phyloP scores from a whole-genome alignment of 2,329 filamentous ascomycete species.

The Fonsecaea pugnacius region DNA sequence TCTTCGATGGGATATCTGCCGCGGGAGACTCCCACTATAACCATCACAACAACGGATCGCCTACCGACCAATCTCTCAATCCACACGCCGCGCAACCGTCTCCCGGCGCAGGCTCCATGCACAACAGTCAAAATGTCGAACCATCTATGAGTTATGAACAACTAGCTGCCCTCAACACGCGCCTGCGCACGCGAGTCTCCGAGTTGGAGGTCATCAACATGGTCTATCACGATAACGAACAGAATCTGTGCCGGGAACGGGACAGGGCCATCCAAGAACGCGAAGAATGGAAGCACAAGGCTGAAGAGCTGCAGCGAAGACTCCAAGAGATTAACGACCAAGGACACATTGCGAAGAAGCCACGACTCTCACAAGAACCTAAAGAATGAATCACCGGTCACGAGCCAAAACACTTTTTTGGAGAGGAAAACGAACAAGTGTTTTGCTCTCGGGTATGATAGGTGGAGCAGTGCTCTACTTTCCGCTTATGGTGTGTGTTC shows the following conservation, averaged over 20 bases:
- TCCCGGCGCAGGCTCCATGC: conserved; percentile 61
- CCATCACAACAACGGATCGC: conserved; percentile 59
- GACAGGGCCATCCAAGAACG: conserved; percentile 79
- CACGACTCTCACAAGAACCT: conserved; percentile 30
- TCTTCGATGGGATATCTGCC: conserved; percentile 74
- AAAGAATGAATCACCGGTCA: conserved; percentile 14
- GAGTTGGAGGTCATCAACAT: conserved; percentile 92
- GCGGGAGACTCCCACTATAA: conserved; percentile 67
- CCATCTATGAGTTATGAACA: conserved; percentile 74
- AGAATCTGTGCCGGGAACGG: conserved; percentile 64
- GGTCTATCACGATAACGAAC: conserved; percentile 59
- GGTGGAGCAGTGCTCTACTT: conserved; percentile 12
- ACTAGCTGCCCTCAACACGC: conserved; percentile 77
- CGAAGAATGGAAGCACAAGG: conserved; percentile 76
- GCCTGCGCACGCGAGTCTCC: conserved; percentile 90
- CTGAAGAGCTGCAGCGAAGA: conserved; percentile 74
- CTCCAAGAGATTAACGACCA: conserved; percentile 42
- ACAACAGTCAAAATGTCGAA: conserved; percentile 68
- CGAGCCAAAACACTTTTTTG: background rate
- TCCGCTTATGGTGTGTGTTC: conserved; percentile 9
- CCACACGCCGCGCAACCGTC: conserved; percentile 58
- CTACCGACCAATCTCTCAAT: conserved; percentile 56
- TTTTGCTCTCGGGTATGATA: conserved; percentile 1
- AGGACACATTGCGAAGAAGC: conserved; percentile 33
- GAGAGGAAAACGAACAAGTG: conserved; percentile 1